Evolutionary conservation across 2,329 filamentous ascomycete genomes (phyloP), one percentile per base, ranked within the genome.

Genomic region (Cladosporium sp.): DNA sequence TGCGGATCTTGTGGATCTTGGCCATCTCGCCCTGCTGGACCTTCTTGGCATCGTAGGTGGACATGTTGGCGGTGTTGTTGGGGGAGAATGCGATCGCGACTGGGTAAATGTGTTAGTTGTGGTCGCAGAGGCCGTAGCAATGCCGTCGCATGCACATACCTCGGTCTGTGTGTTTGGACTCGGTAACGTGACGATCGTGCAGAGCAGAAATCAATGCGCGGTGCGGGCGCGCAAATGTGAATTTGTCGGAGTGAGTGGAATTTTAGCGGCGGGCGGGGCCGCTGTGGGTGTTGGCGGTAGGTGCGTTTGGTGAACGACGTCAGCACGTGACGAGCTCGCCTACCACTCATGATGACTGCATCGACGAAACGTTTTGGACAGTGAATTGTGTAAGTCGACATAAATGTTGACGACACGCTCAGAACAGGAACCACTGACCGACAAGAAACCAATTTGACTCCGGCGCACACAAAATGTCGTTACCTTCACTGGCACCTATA

Each of bases 1-100:
- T 97, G 78, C 93, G 90, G 86, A 96, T 96, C 83, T 92, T 92
- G 88, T 96, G 91, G 83, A 89, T 88, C 88, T 96, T 95, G 62
- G 90, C 90, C 78, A 87, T 88, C 78, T 96, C 92, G 82, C 85
- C 89, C 80, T 90, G 89, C 74, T 92, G 72, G 59, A 65, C 88
- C 87, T 97, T 96, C 80, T 96, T 92, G 76, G 84, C 82, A 87
- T 97, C 96, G 81, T 96, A 85, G 88, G 89, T 94, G 81, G 91
- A 94, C 90, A 95, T 95, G 88, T 80, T 74, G 66, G 74, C 71
- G 67, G 62, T 43, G 51, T 59, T 45, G 70, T 62, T 57, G 37
- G 38, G 58, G 39, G 42, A 12, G 43, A 28, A 39, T 22, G 45
- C 47, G 45, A 64, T 62, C 62, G 63, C 64, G 59, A 63, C 60